Percentiles rank a stretch among this genome's conserved stretches.
phyloP scores from a whole-genome alignment of 257 asterid genomes.

The Nicotiana knightiana region DNA sequence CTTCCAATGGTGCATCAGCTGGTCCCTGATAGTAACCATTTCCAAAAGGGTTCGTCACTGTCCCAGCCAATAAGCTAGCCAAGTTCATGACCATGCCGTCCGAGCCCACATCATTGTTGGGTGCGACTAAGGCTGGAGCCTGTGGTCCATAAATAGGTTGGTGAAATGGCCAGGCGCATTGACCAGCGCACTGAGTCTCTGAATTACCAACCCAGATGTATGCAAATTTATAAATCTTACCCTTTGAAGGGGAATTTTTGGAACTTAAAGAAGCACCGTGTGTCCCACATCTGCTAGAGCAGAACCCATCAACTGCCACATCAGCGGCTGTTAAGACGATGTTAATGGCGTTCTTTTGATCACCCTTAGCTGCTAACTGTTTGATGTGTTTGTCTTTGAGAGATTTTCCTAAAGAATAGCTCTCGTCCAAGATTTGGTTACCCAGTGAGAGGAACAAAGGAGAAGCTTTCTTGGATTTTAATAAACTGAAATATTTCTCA shows the following conservation, averaged over 20 bases:
- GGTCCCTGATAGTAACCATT: constrained; percentile 51
- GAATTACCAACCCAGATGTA: constrained; percentile 63
- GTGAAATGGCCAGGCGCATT: constrained; percentile 64
- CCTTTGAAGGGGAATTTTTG: constrained; percentile 12
- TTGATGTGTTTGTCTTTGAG: constrained; percentile 26
- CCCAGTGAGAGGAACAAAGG: constrained; percentile 24
- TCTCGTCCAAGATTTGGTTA: constrained; percentile 31
- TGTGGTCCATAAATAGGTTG: constrained; percentile 61
- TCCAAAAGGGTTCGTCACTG: constrained; percentile 54
- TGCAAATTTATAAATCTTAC: constrained; percentile 40
- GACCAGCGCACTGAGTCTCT: constrained; percentile 43
- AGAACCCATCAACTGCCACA: constrained; percentile 42
- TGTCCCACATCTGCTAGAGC: constrained; percentile 51
- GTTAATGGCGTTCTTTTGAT: constrained; percentile 39
- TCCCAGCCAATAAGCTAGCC: constrained; percentile 45
- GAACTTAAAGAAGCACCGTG: constrained; percentile 37
- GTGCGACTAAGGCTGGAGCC: constrained; percentile 37
- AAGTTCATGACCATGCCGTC: constrained; percentile 44
- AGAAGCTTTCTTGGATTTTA: constrained; percentile 28
- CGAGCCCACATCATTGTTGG: constrained; percentile 45
- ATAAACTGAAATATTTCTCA: constrained; percentile 29
- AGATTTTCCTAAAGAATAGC: constrained; percentile 37
- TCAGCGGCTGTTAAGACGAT: constrained; percentile 45
- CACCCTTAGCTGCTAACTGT: constrained; percentile 39
- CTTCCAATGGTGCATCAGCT: constrained; percentile 50